A percentile compares a stretch with the other conserved stretches of the same genome.
These are phyloP conservation scores for Magnusiomyces fungicola DNA, from an alignment of 1,139 yeast species.

Conservation along the genomic window DNA sequence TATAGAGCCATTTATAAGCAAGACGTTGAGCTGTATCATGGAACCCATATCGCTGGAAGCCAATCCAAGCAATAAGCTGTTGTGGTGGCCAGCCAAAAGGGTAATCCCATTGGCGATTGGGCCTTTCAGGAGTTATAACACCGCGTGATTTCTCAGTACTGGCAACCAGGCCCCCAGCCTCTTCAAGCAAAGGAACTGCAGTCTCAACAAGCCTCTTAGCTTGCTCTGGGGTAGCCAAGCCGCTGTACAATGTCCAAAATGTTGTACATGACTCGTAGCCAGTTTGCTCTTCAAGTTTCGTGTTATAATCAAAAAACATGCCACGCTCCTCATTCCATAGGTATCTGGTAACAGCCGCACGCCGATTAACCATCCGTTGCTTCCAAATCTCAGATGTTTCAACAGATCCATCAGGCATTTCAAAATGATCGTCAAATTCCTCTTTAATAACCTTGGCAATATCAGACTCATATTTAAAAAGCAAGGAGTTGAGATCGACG, in stretches of 20 bases:
- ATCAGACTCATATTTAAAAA: constrained; percentile 86
- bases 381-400: constrained; percentile 58
- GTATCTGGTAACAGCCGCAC: constrained; percentile 53
- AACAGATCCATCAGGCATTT: constrained; percentile 34
- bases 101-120: constrained; percentile 95
- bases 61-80: constrained; percentile 91
- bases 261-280: constrained; percentile 83
- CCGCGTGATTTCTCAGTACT: constrained; percentile 80
- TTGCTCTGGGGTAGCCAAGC: constrained; percentile 63
- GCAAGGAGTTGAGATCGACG: constrained; percentile 75
- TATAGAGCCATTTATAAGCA: constrained; percentile 77
- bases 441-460: constrained; percentile 59
- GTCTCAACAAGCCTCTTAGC: constrained; percentile 55
- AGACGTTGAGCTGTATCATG: constrained; percentile 59
- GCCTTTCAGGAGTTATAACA: constrained; percentile 56
- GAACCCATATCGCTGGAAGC: constrained; percentile 68
- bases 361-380: constrained; percentile 48
- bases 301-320: constrained; percentile 79
- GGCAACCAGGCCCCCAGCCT: constrained; percentile 81
- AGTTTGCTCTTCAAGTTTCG: constrained; percentile 48
- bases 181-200: constrained; percentile 69
- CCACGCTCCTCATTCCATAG: constrained; percentile 81
- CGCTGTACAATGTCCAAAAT: constrained; percentile 91
- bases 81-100: constrained; percentile 99
- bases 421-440: constrained; percentile 47